phyloP scores from a whole-genome alignment of 2,329 filamentous ascomycete species.

The Hymenoscyphus occultus region DNA sequence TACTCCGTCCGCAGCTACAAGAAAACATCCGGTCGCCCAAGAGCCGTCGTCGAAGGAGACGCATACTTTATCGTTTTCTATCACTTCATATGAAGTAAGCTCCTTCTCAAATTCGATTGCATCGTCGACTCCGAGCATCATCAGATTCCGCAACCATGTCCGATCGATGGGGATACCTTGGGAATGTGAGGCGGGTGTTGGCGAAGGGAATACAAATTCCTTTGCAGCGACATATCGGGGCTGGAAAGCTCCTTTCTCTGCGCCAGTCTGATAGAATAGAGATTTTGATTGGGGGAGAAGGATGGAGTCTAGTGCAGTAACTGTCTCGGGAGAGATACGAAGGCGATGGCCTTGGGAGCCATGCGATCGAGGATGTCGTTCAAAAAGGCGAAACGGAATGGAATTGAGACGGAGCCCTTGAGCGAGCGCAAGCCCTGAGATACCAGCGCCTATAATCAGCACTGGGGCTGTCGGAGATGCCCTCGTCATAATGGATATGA shows the following conservation, averaged over 20 bases:
- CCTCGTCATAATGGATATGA: background rate
- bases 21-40: conserved; percentile 26
- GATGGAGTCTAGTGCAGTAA: background rate
- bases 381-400: conserved; percentile 8
- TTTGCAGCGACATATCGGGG: conserved; percentile 13
- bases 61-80: conserved; percentile 21
- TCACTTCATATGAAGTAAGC: conserved; percentile 30
- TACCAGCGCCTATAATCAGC: conserved; percentile 34
- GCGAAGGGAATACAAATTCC: background rate
- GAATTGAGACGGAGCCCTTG: conserved; percentile 18
- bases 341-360: conserved; percentile 6
- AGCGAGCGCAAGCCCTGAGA: conserved; percentile 34
- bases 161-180: conserved; percentile 31
- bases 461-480: background rate
- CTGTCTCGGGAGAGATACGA: background rate
- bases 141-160: conserved; percentile 35
- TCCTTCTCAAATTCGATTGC: conserved; percentile 35
- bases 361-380: background rate
- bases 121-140: conserved; percentile 30
- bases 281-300: background rate
- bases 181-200: background rate
- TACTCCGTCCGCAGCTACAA: conserved; percentile 37
- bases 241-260: conserved; percentile 2
- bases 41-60: conserved; percentile 35
- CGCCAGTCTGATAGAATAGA: conserved; percentile 6